These are phyloP conservation scores for Purpureocillium takamizusanense DNA, from an alignment of 2,329 filamentous ascomycete species.

Conservation along the genomic window DNA sequence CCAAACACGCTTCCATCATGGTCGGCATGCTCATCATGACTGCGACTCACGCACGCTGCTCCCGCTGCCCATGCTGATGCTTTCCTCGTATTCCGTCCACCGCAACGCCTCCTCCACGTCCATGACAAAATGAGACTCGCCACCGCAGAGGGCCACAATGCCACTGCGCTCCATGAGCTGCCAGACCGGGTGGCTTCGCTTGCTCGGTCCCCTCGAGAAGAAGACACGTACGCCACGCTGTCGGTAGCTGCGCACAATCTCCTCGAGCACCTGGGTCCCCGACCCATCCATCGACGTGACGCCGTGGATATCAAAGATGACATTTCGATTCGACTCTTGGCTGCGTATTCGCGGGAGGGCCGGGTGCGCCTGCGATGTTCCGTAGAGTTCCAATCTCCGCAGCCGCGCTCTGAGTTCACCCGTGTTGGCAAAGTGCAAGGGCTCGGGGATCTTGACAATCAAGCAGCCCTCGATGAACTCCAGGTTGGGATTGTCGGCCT, in stretches of 20 bases:
- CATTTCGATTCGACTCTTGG: constrained; percentile 76
- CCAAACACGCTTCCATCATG: too few species aligned
- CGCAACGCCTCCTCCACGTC: constrained; percentile 79
- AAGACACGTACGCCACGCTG: constrained; percentile 68
- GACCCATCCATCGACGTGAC: constrained; percentile 91
- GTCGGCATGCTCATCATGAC: neutral
- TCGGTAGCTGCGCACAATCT: constrained; percentile 80
- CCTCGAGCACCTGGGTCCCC: constrained; percentile 80
- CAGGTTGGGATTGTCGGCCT: constrained; percentile 59
- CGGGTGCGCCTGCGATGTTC: constrained; percentile 76
- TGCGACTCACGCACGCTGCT: constrained; percentile 1
- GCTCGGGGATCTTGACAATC: constrained; percentile 96
- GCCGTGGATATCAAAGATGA: constrained; percentile 97
- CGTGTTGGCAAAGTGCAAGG: constrained; percentile 93
- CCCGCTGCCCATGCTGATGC: constrained; percentile 17
- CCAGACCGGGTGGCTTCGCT: constrained; percentile 50
- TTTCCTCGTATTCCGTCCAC: constrained; percentile 65
- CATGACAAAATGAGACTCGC: constrained; percentile 66
- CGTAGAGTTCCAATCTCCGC: constrained; percentile 78
- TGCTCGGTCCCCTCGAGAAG: constrained; percentile 51
- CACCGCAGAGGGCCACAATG: constrained; percentile 77
- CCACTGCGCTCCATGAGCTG: constrained; percentile 67
- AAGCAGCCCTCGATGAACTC: constrained; percentile 89
- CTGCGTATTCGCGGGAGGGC: constrained; percentile 71
- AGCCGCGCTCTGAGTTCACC: constrained; percentile 82